A percentile compares a stretch with the other conserved stretches of the same genome.
Evolutionary conservation across 805 yeast genomes (phyloP).

Genomic region (Naumovozyma baii): DNA sequence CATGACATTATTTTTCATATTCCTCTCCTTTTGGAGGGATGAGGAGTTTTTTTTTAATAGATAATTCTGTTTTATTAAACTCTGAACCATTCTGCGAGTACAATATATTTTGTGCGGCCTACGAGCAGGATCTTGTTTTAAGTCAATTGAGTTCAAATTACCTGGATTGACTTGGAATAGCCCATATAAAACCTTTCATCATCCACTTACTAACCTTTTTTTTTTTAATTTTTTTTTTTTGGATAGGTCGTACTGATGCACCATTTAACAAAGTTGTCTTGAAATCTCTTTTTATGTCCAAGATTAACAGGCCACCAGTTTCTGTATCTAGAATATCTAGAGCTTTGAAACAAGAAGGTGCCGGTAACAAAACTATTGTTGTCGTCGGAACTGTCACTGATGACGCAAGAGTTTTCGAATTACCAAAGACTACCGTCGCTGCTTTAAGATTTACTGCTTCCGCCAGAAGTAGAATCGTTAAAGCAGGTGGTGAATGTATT

Average conservation of each 20-base stretch:
- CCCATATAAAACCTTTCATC: not conserved
- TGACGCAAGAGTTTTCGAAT: constrained; percentile 84
- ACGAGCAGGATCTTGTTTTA: constrained; percentile 38
- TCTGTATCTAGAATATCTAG: constrained; percentile 85
- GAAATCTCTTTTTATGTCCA: constrained; percentile 90
- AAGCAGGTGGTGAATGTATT: constrained; percentile 99
- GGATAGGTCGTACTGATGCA: constrained; percentile 92
- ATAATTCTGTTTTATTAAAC: not conserved
- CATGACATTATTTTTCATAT: no score
- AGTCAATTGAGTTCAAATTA: constrained; percentile 1
- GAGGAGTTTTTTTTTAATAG: not conserved
- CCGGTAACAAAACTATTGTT: constrained; percentile 85
- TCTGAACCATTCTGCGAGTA: constrained; percentile 8
- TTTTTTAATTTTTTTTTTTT: constrained; percentile 4
- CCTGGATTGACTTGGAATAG: not conserved
- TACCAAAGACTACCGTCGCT: constrained; percentile 97
- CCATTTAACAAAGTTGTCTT: constrained; percentile 97
- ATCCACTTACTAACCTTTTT: not conserved
- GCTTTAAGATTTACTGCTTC: constrained; percentile 99
- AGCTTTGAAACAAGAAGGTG: constrained; percentile 74
- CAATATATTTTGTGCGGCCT: constrained; percentile 10
- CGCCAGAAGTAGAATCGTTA: constrained; percentile 94
- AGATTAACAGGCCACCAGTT: constrained; percentile 99
- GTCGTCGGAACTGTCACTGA: constrained; percentile 99
- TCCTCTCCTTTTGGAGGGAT: not conserved